Percentiles rank a stretch among this genome's conserved stretches.
Conservation (phyloP, 2,329 filamentous ascomycete species). For the Apiospora sp. region DNA sequence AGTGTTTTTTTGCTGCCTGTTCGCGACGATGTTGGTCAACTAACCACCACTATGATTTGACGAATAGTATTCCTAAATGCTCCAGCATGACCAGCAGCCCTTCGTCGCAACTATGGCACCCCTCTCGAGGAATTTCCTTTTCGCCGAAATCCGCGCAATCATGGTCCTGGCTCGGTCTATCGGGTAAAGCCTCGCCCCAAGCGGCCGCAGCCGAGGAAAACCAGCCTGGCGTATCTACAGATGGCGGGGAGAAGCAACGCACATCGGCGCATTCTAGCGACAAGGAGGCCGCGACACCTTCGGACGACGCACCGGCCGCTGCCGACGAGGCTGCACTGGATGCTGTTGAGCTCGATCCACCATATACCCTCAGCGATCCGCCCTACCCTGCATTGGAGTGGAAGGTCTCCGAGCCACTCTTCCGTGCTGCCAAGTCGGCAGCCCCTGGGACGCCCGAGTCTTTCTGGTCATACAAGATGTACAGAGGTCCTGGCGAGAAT, state of each 20-base stretch:
- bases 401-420: slow-evolving; percentile 55
- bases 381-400: slow-evolving; percentile 43
- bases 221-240: background rate
- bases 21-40: background rate
- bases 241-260: background rate
- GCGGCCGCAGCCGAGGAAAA: slow-evolving; percentile 17
- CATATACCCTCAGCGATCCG: slow-evolving; percentile 33
- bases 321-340: background rate
- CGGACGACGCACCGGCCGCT: background rate
- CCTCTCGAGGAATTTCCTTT: slow-evolving; percentile 44
- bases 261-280: background rate
- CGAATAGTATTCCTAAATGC: slow-evolving; percentile 29
- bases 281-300: background rate
- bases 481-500: slow-evolving; percentile 60
- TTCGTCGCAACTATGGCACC: slow-evolving; percentile 43
- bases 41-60: background rate
- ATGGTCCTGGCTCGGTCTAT: background rate
- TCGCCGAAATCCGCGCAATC: slow-evolving; percentile 31
- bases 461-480: slow-evolving; percentile 75
- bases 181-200: background rate
- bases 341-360: background rate
- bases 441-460: slow-evolving; percentile 54
- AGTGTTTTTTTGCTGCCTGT: slow-evolving; percentile 19
- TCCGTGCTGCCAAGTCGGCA: slow-evolving; percentile 57
- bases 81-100: slow-evolving; percentile 39